phyloP scores from a whole-genome alignment of 495 filamentous ascomycete species.

The Aspergillus biplanus region DNA sequence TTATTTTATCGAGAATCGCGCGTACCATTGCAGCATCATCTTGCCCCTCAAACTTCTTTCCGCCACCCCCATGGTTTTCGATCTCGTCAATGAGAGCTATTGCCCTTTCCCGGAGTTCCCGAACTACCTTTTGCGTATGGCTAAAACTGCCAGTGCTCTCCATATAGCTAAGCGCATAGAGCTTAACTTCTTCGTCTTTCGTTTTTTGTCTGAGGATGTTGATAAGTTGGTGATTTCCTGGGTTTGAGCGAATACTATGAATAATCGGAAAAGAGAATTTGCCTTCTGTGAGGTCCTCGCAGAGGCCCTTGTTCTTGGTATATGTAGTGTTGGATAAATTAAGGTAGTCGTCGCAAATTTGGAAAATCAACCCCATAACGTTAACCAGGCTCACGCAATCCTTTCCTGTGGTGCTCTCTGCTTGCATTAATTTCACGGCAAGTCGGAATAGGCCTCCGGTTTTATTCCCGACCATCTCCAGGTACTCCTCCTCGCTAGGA shows the following conservation, averaged over 20 bases:
- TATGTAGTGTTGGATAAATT: constrained; percentile 78
- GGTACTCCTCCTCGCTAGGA: constrained; percentile 93
- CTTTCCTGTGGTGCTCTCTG: constrained; percentile 67
- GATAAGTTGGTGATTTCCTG: constrained; percentile 77
- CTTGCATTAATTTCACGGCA: constrained; percentile 95
- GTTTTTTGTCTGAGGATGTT: constrained; percentile 94
- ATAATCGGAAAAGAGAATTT: constrained; percentile 99
- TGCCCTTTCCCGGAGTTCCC: constrained; percentile 67
- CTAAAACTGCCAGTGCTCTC: constrained; percentile 85
- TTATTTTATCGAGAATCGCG: constrained; percentile 52
- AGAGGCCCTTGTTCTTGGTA: constrained; percentile 88
- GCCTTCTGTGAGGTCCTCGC: constrained; percentile 95
- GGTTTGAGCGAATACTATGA: constrained; percentile 85
- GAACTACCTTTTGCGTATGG: constrained; percentile 75
- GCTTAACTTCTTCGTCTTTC: constrained; percentile 82
- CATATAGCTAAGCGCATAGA: constrained; percentile 92
- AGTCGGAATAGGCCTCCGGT: constrained; percentile 95
- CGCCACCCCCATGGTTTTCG: constrained; percentile 52
- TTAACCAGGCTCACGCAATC: constrained; percentile 86
- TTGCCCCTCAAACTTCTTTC: constrained; percentile 31
- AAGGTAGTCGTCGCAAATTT: constrained; percentile 95
- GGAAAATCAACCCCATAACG: constrained; percentile 89
- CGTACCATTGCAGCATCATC: constrained; percentile 45
- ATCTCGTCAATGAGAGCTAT: constrained; percentile 67
- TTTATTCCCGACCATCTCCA: constrained; percentile 99